Evolutionary conservation across 345 rosid genomes (phyloP).

Genomic region (Turritis glabra): DNA sequence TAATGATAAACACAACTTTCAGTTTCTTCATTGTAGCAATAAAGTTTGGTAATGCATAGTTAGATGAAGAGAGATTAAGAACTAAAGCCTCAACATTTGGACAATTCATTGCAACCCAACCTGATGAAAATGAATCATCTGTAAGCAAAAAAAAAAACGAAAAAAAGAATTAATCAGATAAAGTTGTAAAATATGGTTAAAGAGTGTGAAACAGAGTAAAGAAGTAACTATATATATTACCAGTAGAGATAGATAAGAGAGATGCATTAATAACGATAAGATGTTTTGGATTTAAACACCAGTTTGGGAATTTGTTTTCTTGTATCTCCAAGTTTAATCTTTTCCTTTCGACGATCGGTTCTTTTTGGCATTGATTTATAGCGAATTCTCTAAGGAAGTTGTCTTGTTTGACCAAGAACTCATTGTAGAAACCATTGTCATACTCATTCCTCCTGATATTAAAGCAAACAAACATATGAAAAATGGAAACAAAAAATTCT

Average conservation of each 20-base stretch:
- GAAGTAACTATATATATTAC: constrained; percentile 22
- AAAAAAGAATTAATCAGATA: background rate
- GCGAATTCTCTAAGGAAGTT: constrained; percentile 51
- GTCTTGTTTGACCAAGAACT: constrained; percentile 49
- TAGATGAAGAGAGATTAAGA: constrained; percentile 47
- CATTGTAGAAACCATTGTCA: background rate
- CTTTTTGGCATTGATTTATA: constrained; percentile 34
- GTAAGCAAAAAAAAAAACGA: background rate
- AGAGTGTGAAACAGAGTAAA: background rate
- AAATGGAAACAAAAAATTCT: no score
- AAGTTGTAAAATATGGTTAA: background rate
- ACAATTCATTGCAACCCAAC: constrained; percentile 45
- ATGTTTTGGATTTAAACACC: constrained; percentile 33
- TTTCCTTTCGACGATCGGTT: constrained; percentile 23
- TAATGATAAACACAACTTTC: constrained; percentile 49
- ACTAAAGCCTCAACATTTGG: constrained; percentile 52
- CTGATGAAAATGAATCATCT: constrained; percentile 53
- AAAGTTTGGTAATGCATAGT: constrained; percentile 51
- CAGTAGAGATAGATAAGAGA: constrained; percentile 51
- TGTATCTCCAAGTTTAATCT: constrained; percentile 44
- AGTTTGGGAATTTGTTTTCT: constrained; percentile 44
- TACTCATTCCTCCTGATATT: background rate
- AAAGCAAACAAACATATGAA: background rate
- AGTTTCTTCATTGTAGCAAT: constrained; percentile 46
- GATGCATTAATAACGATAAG: constrained; percentile 36